A percentile compares a stretch with the other conserved stretches of the same genome.
phyloP scores from a whole-genome alignment of 345 rosid genomes.

The Rubroshorea leprosula region DNA sequence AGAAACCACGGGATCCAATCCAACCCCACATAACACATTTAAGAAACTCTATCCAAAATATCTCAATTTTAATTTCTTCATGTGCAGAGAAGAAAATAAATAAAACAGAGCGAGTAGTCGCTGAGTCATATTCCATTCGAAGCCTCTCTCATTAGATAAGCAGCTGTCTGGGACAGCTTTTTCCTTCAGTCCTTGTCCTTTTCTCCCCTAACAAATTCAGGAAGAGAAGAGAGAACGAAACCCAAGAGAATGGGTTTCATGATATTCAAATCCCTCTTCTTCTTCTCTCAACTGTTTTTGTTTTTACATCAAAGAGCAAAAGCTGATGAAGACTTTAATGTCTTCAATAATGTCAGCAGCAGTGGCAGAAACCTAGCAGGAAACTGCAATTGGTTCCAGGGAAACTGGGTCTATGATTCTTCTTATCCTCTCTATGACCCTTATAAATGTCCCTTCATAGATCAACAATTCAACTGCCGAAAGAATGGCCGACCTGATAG shows the following conservation, averaged over 20 bases:
- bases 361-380: constrained; percentile 11
- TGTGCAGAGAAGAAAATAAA: not conserved
- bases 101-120: not conserved
- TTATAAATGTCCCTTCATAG: constrained; percentile 52
- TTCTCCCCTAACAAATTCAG: no score
- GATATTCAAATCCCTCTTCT: not conserved
- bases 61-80: constrained; percentile 1
- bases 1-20: constrained; percentile 28
- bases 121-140: constrained; percentile 24
- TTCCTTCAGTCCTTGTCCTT: constrained; percentile 17
- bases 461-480: constrained; percentile 48
- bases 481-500: constrained; percentile 50
- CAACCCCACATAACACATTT: constrained; percentile 26
- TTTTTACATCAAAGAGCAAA: constrained; percentile 6
- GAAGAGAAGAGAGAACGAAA: no score
- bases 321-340: constrained; percentile 16
- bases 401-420: constrained; percentile 55
- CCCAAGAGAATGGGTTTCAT: constrained; percentile 28
- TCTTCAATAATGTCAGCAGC: not conserved
- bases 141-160: constrained; percentile 27
- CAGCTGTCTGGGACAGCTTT: constrained; percentile 14
- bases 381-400: constrained; percentile 43
- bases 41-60: constrained; percentile 17
- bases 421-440: constrained; percentile 46
- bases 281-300: constrained; percentile 15